These are phyloP conservation scores for Lichenothelia convexa DNA, from an alignment of 495 filamentous ascomycete species.

Conservation along the genomic window DNA sequence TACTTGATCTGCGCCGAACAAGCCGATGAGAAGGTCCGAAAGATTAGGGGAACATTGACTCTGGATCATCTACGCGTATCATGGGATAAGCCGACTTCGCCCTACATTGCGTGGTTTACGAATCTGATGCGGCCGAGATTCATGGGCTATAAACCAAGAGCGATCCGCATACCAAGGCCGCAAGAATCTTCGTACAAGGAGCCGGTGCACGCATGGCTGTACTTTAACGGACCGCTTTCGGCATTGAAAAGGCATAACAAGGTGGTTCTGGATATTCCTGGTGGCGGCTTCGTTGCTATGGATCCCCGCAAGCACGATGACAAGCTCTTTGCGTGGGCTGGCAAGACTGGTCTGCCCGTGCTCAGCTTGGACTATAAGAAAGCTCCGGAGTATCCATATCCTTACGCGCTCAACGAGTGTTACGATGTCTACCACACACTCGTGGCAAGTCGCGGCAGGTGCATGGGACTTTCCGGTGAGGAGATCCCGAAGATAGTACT, in stretches of 20 bases:
- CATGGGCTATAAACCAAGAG: slow-evolving; percentile 59
- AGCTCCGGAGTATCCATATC: slow-evolving; percentile 87
- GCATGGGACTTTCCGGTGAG: slow-evolving; percentile 64
- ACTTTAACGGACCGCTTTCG: slow-evolving; percentile 75
- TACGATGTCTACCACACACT: slow-evolving; percentile 85
- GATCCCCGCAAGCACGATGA: slow-evolving; percentile 79
- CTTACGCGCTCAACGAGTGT: slow-evolving; percentile 88
- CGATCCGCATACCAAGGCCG: slow-evolving; percentile 69
- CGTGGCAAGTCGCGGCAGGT: slow-evolving; percentile 55
- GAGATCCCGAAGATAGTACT: slow-evolving; percentile 55
- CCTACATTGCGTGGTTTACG: slow-evolving; percentile 55
- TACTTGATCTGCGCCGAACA: slow-evolving; percentile 86
- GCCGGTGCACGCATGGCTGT: slow-evolving; percentile 74
- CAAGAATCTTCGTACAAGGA: slow-evolving; percentile 59
- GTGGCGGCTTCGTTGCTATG: slow-evolving; percentile 94
- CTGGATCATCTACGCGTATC: slow-evolving; percentile 82
- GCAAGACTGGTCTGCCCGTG: slow-evolving; percentile 63
- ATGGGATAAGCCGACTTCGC: slow-evolving; percentile 85
- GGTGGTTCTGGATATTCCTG: slow-evolving; percentile 80
- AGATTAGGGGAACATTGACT: slow-evolving; percentile 68
- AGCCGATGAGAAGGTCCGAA: slow-evolving; percentile 89
- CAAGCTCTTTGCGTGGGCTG: slow-evolving; percentile 78
- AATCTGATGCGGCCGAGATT: slow-evolving; percentile 56
- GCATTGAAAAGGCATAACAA: slow-evolving; percentile 58
- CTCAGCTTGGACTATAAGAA: slow-evolving; percentile 87